A percentile compares a stretch with the other conserved stretches of the same genome.
Conservation (phyloP, 257 asterid species). For the Verbascum thapsus region DNA sequence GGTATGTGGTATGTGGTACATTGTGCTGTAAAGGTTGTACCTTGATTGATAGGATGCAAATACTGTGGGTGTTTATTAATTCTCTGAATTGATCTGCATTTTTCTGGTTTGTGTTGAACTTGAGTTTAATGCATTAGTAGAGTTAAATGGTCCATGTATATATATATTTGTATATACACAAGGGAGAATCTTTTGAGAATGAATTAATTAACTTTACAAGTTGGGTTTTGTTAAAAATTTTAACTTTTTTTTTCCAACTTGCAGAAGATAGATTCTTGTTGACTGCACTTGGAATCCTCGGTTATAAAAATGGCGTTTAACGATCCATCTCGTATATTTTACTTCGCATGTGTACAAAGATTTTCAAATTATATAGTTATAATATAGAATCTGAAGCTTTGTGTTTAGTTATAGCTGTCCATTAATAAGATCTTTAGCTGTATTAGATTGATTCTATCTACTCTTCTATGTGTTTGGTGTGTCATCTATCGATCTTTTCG, state of each 20-base stretch:
- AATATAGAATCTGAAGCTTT: neutral
- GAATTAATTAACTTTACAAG: neutral
- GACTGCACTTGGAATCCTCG: neutral
- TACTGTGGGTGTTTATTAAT: slow-evolving; percentile 20
- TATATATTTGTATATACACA: neutral
- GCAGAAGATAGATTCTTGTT: neutral
- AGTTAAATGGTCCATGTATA: neutral
- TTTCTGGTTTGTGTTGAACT: neutral
- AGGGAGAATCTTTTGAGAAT: slow-evolving; percentile 1
- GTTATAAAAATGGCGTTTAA: too few species aligned
- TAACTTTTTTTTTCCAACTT: neutral
- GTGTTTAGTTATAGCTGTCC: slow-evolving; percentile 16
- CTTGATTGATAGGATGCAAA: slow-evolving; percentile 23
- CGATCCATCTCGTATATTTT: too few species aligned
- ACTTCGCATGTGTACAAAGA: too few species aligned
- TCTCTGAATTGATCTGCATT: slow-evolving; percentile 20
- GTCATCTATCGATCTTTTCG: neutral
- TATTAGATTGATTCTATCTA: neutral
- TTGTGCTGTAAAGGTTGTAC: slow-evolving; percentile 14
- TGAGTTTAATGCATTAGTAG: neutral
- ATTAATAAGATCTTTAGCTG: slow-evolving; percentile 4
- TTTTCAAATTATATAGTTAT: too few species aligned
- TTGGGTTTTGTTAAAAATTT: slow-evolving; percentile 8
- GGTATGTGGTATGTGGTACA: neutral
- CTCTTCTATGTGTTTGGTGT: neutral